Percentiles rank a stretch among this genome's conserved stretches.
Conservation (phyloP, 192 early-diverging fungal species). For the Phlyctochytrium bullatum region DNA sequence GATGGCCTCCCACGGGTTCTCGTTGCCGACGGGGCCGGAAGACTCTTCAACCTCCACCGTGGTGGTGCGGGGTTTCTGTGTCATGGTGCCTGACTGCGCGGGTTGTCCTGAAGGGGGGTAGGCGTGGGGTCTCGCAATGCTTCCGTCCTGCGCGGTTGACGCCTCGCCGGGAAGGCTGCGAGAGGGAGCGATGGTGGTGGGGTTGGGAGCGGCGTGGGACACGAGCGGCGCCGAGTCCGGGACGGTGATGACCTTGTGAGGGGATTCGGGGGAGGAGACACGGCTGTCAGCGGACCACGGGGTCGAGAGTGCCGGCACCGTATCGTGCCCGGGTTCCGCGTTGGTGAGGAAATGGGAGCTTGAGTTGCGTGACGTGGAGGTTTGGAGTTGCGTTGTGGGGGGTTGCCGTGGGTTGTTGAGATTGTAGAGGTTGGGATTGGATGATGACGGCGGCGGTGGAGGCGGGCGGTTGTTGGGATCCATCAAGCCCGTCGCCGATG, state of each 20-base stretch:
- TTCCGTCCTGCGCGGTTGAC: no score
- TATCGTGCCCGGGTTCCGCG: no score
- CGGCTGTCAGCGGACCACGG: not conserved
- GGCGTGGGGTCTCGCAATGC: no score
- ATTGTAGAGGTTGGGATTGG: not conserved
- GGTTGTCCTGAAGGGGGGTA: no score
- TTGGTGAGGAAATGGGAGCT: constrained; percentile 1
- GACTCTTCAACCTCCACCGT: not conserved
- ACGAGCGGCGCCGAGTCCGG: not conserved
- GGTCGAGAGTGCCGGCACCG: no score
- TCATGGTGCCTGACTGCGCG: no score
- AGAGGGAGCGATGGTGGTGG: no score
- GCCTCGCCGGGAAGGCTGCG: no score
- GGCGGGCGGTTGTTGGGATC: no score
- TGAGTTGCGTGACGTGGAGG: not conserved
- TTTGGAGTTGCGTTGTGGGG: not conserved
- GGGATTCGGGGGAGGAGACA: not conserved
- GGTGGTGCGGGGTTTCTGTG: no score
- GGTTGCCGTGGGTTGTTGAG: not conserved
- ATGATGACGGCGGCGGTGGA: not conserved
- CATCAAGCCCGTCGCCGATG: no score
- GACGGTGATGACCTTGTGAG: not conserved
- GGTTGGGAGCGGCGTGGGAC: not conserved
- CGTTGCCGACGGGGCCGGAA: not conserved
- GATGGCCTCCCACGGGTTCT: constrained; percentile 9